Evolutionary conservation across 768 basidiomycete genomes (phyloP).

Genomic region (Russula vinacea): DNA sequence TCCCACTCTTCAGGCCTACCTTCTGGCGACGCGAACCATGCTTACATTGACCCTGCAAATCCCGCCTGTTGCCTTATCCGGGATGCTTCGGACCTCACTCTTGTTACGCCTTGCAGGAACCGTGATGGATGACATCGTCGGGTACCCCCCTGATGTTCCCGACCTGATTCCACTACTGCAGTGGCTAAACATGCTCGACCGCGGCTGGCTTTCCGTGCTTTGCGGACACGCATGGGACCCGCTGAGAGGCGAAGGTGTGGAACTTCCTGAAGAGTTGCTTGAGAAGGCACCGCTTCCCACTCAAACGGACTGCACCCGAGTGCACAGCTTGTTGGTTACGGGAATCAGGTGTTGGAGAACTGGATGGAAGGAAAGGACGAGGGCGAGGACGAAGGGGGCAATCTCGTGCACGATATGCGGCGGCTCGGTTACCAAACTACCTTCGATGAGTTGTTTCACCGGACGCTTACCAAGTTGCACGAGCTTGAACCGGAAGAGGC

Average conservation of each 20-base stretch:
- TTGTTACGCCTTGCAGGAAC: slow-evolving; percentile 74
- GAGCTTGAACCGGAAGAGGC: slow-evolving; percentile 21
- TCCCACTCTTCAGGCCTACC: slow-evolving; percentile 57
- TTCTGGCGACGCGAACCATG: slow-evolving; percentile 54
- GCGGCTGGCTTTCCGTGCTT: slow-evolving; percentile 68
- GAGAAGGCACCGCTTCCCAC: slow-evolving; percentile 46
- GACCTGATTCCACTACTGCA: slow-evolving; percentile 55
- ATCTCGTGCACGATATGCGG: slow-evolving; percentile 42
- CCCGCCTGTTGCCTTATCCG: slow-evolving; percentile 69
- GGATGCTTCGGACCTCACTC: slow-evolving; percentile 59
- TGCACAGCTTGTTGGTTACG: slow-evolving; percentile 61
- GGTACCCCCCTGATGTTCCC: slow-evolving; percentile 50
- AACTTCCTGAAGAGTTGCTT: slow-evolving; percentile 44
- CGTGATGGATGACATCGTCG: slow-evolving; percentile 54
- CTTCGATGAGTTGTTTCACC: slow-evolving; percentile 61
- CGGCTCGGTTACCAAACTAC: slow-evolving; percentile 55
- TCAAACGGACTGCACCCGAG: slow-evolving; percentile 70
- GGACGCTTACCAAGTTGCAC: slow-evolving; percentile 60
- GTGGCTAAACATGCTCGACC: slow-evolving; percentile 70
- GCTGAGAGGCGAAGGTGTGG: slow-evolving; percentile 39
- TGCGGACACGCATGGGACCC: slow-evolving; percentile 67
- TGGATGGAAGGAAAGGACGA: slow-evolving; percentile 49
- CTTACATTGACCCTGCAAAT: slow-evolving; percentile 67
- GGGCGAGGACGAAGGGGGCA: slow-evolving; percentile 29
- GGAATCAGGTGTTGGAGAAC: slow-evolving; percentile 64